Percentiles rank a stretch among this genome's conserved stretches.
phyloP scores from a whole-genome alignment of 2,329 filamentous ascomycete species.

The Pleomassaria siparia region DNA sequence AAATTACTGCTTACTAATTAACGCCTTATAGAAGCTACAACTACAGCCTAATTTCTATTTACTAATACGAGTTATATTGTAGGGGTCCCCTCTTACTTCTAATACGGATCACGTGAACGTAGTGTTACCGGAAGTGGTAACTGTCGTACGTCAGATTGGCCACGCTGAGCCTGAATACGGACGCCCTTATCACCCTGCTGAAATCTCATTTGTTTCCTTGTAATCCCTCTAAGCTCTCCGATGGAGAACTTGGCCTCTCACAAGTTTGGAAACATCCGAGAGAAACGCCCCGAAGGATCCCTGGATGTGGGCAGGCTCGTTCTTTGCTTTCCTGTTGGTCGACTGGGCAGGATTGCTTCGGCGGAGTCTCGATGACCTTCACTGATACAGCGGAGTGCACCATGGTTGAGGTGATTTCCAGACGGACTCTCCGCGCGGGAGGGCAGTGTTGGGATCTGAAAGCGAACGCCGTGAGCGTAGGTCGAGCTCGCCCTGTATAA shows the following conservation, averaged over 20 bases:
- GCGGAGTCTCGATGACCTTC: not conserved
- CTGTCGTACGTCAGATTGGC: no score
- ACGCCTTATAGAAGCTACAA: no score
- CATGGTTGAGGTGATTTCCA: not conserved
- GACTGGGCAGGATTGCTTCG: not conserved
- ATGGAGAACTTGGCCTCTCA: not conserved
- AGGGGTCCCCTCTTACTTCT: no score
- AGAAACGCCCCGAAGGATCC: no score
- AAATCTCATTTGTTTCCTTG: not conserved
- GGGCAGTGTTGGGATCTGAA: not conserved
- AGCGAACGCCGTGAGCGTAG: no score
- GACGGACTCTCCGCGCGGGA: conserved; percentile 1
- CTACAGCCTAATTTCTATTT: no score
- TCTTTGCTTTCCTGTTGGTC: not conserved
- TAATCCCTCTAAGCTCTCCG: not conserved
- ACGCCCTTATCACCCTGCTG: not conserved
- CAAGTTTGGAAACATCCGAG: not conserved
- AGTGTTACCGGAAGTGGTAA: no score
- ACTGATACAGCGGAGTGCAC: not conserved
- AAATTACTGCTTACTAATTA: no score
- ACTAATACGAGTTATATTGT: no score
- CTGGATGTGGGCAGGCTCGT: no score
- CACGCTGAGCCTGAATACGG: not conserved
- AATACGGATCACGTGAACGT: no score
- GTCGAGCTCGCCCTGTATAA: no score